Evolutionary conservation across 257 asterid genomes (phyloP).

Genomic region (Solanum okadae): DNA sequence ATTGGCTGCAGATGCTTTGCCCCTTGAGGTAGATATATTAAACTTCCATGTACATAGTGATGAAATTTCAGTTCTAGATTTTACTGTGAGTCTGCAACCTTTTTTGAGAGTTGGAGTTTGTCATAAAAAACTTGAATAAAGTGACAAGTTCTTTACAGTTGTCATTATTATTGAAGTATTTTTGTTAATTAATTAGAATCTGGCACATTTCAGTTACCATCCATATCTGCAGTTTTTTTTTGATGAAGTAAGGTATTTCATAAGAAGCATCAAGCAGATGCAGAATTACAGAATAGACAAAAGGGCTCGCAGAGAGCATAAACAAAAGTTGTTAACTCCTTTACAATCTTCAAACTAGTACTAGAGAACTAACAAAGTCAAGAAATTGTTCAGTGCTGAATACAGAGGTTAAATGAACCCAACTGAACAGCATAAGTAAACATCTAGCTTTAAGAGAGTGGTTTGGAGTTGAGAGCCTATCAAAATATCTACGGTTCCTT

Average conservation of each 20-base stretch:
- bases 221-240: neutral
- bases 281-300: neutral
- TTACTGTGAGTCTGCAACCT: neutral
- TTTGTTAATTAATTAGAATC: neutral
- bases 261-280: neutral
- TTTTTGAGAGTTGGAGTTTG: conserved; percentile 4
- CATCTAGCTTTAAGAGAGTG: neutral
- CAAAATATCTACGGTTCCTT: neutral
- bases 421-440: neutral
- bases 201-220: neutral
- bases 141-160: neutral
- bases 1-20: conserved; percentile 93
- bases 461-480: neutral
- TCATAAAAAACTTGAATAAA: neutral
- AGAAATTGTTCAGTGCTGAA: neutral
- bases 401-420: neutral
- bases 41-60: neutral
- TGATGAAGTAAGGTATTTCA: neutral
- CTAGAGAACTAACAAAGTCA: neutral
- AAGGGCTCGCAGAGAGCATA: neutral
- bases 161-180: neutral
- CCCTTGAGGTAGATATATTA: conserved; percentile 60
- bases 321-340: neutral
- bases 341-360: neutral
- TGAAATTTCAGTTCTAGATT: conserved; percentile 2